A percentile compares a stretch with the other conserved stretches of the same genome.
These are phyloP conservation scores for Heterobasidion annosum DNA, from an alignment of 1,284 basidiomycete genomes.

Conservation along the genomic window DNA sequence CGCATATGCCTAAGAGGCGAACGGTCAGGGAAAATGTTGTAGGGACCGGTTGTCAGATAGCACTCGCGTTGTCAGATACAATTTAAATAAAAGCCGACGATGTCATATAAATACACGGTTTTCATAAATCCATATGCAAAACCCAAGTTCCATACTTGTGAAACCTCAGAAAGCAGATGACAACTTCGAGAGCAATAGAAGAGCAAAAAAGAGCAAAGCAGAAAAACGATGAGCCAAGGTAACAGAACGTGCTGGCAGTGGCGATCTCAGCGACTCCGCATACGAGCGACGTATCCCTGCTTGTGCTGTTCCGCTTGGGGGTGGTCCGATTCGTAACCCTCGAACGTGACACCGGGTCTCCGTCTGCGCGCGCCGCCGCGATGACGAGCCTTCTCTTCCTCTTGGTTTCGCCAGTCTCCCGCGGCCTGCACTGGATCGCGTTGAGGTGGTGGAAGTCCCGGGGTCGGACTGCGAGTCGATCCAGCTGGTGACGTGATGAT, in stretches of 20 bases:
- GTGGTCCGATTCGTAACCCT: constrained; percentile 41
- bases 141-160: too few species aligned
- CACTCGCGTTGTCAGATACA: too few species aligned
- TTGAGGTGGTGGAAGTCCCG: constrained; percentile 44
- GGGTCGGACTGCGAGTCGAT: constrained; percentile 49
- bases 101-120: too few species aligned
- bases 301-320: constrained; percentile 16
- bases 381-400: constrained; percentile 28
- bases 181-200: neutral
- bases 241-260: neutral
- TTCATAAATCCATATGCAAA: too few species aligned
- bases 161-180: too few species aligned
- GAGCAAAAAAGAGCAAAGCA: neutral
- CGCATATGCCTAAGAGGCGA: too few species aligned
- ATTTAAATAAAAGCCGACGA: too few species aligned
- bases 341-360: constrained; percentile 65
- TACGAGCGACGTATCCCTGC: constrained; percentile 7
- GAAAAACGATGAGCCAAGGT: neutral
- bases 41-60: too few species aligned
- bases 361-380: constrained; percentile 38
- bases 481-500: constrained; percentile 66
- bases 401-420: constrained; percentile 53
- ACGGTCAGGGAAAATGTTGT: too few species aligned
- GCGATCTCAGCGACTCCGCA: neutral
- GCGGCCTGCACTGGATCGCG: constrained; percentile 58